Base-by-base conservation (phyloP, 78 protist species). In the Dictyostelium intermedium region DNA sequence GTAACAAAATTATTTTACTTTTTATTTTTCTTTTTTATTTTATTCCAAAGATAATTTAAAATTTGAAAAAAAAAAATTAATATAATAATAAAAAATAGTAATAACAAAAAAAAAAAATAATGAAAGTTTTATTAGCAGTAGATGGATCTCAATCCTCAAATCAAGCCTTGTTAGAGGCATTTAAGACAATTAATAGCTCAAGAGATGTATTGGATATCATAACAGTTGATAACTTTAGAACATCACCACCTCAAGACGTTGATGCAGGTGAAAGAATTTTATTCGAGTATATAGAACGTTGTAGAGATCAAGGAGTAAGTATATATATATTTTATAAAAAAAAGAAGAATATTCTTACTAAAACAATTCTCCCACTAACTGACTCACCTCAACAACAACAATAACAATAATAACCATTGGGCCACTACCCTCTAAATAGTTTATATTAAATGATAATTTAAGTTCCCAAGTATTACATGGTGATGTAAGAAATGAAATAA, bases 401-500 rank as follows among this genome's bases (percentile, higher is more conserved):
- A n/a, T n/a, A n/a, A n/a, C n/a, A n/a, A n/a, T n/a, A n/a, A n/a
- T n/a, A n/a, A n/a, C n/a, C n/a, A n/a, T n/a, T n/a, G n/a, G n/a
- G n/a, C n/a, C n/a, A n/a, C n/a, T n/a, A n/a, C 18, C 34, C 18
- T 61, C 3, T 61, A 61, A 61, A 73, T 9, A 76, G 87, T 45
- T 79, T 78, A 37, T 3, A 27, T 34, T 50, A 73, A 83, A 25
- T 70, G 18, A 5, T 32, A 70, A 77, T 85, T 53, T 56, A 11
- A 73, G 30, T 27, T 37, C 34, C 61, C 27, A 32, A 34, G 72
- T 85, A 76, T 60, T 85, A n/a, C 23, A 27, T 76, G 92, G 92
- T 37, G 84, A 85, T 34, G 70, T 74, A 10, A 73, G 84, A 85
- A 61, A 85, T 53, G 92, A 85, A 60, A 85, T 85, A 43, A 25